These are phyloP conservation scores for Penicillium freii DNA, from an alignment of 2,329 filamentous ascomycete species.

Conservation along the genomic window DNA sequence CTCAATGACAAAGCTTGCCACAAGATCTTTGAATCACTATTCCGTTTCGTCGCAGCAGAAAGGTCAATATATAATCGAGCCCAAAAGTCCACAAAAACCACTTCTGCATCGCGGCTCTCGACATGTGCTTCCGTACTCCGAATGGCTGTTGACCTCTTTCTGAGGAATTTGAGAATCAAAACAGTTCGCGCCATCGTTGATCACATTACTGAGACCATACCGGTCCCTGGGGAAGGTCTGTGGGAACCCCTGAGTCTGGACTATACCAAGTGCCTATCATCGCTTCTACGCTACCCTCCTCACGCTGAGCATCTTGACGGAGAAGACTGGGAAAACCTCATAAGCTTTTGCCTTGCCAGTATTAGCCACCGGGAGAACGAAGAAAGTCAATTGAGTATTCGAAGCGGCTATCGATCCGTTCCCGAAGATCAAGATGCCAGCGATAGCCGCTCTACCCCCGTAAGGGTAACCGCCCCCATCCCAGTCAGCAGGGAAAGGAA, in stretches of 20 bases:
- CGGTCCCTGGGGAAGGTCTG: constrained; percentile 59
- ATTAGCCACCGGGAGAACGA: constrained; percentile 43
- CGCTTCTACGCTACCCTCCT: constrained; percentile 68
- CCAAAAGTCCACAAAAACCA: constrained; percentile 52
- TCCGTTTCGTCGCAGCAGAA: constrained; percentile 68
- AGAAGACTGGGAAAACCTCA: constrained; percentile 65
- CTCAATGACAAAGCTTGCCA: constrained; percentile 78
- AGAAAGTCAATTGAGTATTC: constrained; percentile 31
- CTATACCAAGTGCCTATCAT: constrained; percentile 73
- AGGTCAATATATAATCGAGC: constrained; percentile 62
- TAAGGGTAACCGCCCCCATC: constrained; percentile 29
- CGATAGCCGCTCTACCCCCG: constrained; percentile 32
- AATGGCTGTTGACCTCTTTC: constrained; percentile 67
- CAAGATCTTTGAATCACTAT: constrained; percentile 76
- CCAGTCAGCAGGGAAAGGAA: constrained; percentile 28
- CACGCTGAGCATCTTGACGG: constrained; percentile 76
- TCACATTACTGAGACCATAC: constrained; percentile 75
- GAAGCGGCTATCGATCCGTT: constrained; percentile 26
- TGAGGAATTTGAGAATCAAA: constrained; percentile 67
- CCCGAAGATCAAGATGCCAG: constrained; percentile 28
- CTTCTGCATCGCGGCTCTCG: constrained; percentile 58
- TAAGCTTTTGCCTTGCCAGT: constrained; percentile 68
- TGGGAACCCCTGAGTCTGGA: constrained; percentile 70
- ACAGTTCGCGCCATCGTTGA: constrained; percentile 76
- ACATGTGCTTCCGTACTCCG: constrained; percentile 71